Percentiles rank a stretch among this genome's conserved stretches.
Evolutionary conservation across 2,329 filamentous ascomycete genomes (phyloP).

Genomic region (Neonectria faginata): DNA sequence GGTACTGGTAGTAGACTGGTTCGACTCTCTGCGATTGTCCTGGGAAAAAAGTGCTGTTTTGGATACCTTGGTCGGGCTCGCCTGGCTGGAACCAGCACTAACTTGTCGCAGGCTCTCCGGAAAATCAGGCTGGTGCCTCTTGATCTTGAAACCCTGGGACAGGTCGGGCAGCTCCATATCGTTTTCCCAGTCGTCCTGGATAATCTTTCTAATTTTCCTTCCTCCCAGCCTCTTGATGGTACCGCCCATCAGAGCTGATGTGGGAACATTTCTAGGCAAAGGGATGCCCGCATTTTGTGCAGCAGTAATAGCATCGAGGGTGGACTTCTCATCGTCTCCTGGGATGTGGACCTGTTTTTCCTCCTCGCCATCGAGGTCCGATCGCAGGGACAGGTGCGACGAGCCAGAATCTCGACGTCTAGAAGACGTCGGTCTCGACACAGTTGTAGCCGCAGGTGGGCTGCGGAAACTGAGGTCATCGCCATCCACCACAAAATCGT

Average conservation of each 20-base stretch:
- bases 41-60: constrained; percentile 44
- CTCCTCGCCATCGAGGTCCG: constrained; percentile 86
- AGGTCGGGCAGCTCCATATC: constrained; percentile 77
- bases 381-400: constrained; percentile 83
- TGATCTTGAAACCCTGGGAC: constrained; percentile 72
- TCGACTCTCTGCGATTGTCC: constrained; percentile 48
- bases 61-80: constrained; percentile 62
- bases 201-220: constrained; percentile 76
- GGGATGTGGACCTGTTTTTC: constrained; percentile 89
- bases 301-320: constrained; percentile 85
- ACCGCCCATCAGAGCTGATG: constrained; percentile 89
- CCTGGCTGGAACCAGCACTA: constrained; percentile 64
- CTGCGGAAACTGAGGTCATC: constrained; percentile 73
- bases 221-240: constrained; percentile 91
- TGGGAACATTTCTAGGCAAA: constrained; percentile 85
- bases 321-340: constrained; percentile 86
- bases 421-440: constrained; percentile 50
- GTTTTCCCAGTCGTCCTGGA: constrained; percentile 85
- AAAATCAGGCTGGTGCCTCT: constrained; percentile 70
- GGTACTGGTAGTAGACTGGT: constrained; percentile 50
- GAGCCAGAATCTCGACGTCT: constrained; percentile 82
- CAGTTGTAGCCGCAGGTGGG: constrained; percentile 58
- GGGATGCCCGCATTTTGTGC: constrained; percentile 92
- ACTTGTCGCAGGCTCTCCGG: constrained; percentile 77
- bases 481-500: constrained; percentile 77